A percentile compares a stretch with the other conserved stretches of the same genome.
Evolutionary conservation across 768 basidiomycete species (phyloP).

Genomic region (Cyathus striatus): DNA sequence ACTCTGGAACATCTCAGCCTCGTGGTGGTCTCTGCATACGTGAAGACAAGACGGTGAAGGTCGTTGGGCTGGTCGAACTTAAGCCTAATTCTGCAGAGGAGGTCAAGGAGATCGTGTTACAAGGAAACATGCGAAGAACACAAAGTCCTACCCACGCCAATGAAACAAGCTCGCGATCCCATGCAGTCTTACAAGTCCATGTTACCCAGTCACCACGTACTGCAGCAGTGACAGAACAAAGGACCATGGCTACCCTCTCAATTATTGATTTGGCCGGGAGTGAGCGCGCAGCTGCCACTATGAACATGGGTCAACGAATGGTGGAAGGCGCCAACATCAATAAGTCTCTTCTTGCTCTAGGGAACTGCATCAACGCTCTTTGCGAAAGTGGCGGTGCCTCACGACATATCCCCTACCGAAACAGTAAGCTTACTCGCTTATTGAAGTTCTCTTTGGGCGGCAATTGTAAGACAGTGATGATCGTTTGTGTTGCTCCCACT

Average conservation of each 20-base stretch:
- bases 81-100: slow-evolving; percentile 82
- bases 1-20: slow-evolving; percentile 54
- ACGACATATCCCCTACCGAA: slow-evolving; percentile 93
- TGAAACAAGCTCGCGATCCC: slow-evolving; percentile 93
- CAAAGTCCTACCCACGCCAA: slow-evolving; percentile 96
- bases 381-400: slow-evolving; percentile 88
- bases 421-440: slow-evolving; percentile 95
- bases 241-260: slow-evolving; percentile 85
- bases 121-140: slow-evolving; percentile 83
- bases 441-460: slow-evolving; percentile 98
- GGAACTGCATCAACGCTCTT: slow-evolving; percentile 97
- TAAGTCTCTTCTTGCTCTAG: slow-evolving; percentile 93
- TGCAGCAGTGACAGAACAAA: slow-evolving; percentile 75
- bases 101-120: slow-evolving; percentile 89
- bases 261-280: slow-evolving; percentile 98
- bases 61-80: slow-evolving; percentile 79
- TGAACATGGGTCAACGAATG: slow-evolving; percentile 97
- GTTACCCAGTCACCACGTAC: slow-evolving; percentile 85
- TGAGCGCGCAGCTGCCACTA: slow-evolving; percentile 93
- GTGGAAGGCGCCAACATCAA: slow-evolving; percentile 99
- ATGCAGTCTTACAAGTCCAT: slow-evolving; percentile 96
- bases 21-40: slow-evolving; percentile 89
- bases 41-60: slow-evolving; percentile 91
- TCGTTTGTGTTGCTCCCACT: slow-evolving; percentile 94
- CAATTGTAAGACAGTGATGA: slow-evolving; percentile 99